A percentile compares a stretch with the other conserved stretches of the same genome.
phyloP scores from a whole-genome alignment of 2,329 filamentous ascomycete genomes.

The Curvularia sp. region DNA sequence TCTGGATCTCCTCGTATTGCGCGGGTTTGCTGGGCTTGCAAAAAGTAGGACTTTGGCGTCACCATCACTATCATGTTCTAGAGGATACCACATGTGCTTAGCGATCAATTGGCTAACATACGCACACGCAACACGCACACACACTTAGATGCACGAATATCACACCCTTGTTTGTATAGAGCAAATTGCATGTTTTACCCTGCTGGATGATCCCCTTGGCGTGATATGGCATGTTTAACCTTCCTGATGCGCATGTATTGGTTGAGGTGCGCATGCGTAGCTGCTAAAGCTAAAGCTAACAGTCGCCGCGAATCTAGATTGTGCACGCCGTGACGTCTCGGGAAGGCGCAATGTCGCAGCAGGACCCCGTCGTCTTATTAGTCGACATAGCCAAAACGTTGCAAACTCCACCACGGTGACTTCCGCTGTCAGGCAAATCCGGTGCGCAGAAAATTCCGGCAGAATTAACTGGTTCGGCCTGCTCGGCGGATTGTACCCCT shows the following conservation, averaged over 20 bases:
- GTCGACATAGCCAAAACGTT: constrained; percentile 3
- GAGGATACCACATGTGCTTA: constrained; percentile 28
- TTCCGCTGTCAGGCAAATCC: constrained; percentile 4
- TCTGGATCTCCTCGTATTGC: constrained; percentile 16
- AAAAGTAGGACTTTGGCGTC: constrained; percentile 26
- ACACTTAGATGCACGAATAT: constrained; percentile 35
- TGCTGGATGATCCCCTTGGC: background rate
- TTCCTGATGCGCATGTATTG: constrained; percentile 2
- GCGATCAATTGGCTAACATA: constrained; percentile 22
- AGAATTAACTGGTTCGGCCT: constrained; percentile 13
- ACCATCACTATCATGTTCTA: constrained; percentile 22
- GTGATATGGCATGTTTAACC: background rate
- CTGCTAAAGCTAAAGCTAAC: constrained; percentile 1
- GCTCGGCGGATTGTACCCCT: constrained; percentile 16
- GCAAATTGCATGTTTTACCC: constrained; percentile 6
- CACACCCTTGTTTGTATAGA: constrained; percentile 18
- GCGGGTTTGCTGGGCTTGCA: constrained; percentile 23
- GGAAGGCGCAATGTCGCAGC: background rate
- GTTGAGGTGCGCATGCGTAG: background rate
- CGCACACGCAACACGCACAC: constrained; percentile 23
- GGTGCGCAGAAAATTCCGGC: constrained; percentile 12
- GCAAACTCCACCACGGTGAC: constrained; percentile 12
- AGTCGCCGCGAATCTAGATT: constrained; percentile 3
- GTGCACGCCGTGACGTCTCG: constrained; percentile 2
- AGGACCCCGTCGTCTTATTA: constrained; percentile 2